Conservation (phyloP, 1,139 yeast species). For the Meyerozyma carpophila region DNA sequence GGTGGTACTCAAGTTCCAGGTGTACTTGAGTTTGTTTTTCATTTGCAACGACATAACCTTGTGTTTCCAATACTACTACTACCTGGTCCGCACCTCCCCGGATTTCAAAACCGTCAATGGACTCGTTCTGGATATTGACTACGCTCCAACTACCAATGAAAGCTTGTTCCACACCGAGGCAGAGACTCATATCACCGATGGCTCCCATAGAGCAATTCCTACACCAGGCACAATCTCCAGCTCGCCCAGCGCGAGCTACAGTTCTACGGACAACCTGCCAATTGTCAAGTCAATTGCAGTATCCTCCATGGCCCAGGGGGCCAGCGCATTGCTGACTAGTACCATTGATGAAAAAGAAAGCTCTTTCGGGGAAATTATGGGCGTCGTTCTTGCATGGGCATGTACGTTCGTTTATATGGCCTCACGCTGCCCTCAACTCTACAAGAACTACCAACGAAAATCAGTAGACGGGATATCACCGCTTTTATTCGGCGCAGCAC, state of each 20-base stretch:
- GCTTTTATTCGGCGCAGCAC: constrained; percentile 70
- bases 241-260: constrained; percentile 19
- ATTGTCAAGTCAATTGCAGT: neutral
- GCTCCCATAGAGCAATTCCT: neutral
- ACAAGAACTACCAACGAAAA: constrained; percentile 67
- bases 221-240: constrained; percentile 5
- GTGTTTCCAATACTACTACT: constrained; percentile 74
- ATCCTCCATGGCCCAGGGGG: neutral
- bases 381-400: constrained; percentile 68
- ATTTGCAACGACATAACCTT: constrained; percentile 65
- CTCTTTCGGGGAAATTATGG: constrained; percentile 21
- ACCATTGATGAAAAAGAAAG: neutral
- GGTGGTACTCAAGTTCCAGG: constrained; percentile 70
- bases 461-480: constrained; percentile 86
- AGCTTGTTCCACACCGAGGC: neutral
- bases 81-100: constrained; percentile 37
- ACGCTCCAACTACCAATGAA: neutral
- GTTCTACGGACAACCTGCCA: constrained; percentile 13
- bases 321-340: neutral
- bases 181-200: neutral
- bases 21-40: constrained; percentile 69
- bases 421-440: constrained; percentile 81
- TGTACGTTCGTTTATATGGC: constrained; percentile 72
- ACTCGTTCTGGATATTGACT: neutral
- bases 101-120: neutral